Evolutionary conservation across 805 yeast genomes (phyloP).

Genomic region (Zygosaccharomyces rouxii): DNA sequence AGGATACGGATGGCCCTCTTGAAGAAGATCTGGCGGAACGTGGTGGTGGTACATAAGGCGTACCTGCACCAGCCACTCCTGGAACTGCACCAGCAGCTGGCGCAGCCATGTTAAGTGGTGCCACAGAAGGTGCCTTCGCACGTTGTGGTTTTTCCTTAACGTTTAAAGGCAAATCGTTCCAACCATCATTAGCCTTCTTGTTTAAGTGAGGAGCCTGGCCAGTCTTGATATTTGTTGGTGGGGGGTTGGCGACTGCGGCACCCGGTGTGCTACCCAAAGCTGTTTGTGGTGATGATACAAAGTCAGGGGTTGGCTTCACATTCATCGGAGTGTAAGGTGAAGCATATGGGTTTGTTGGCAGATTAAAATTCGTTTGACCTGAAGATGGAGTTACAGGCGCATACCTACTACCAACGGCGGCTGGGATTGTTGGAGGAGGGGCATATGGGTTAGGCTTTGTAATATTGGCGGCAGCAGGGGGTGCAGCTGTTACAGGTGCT

Average conservation of each 20-base stretch:
- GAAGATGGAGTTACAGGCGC: slow-evolving; percentile 10
- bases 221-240: slow-evolving; percentile 35
- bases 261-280: slow-evolving; percentile 46
- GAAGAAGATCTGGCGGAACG: slow-evolving; percentile 16
- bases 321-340: slow-evolving; percentile 28
- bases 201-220: slow-evolving; percentile 37
- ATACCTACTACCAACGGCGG: slow-evolving; percentile 30
- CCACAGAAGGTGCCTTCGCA: slow-evolving; percentile 38
- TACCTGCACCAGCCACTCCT: slow-evolving; percentile 12
- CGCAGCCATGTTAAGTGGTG: slow-evolving; percentile 23
- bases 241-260: slow-evolving; percentile 33
- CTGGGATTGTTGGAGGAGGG: slow-evolving; percentile 24
- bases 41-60: slow-evolving; percentile 28
- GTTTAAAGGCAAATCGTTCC: slow-evolving; percentile 36
- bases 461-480: slow-evolving; percentile 2
- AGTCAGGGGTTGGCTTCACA: slow-evolving; percentile 25
- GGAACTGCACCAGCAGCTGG: slow-evolving; percentile 11
- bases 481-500: slow-evolving; percentile 3
- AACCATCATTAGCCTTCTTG: slow-evolving; percentile 36
- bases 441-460: slow-evolving; percentile 19
- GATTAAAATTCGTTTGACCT: slow-evolving; percentile 11
- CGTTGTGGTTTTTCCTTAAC: slow-evolving; percentile 32
- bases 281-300: slow-evolving; percentile 19
- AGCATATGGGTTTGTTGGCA: slow-evolving; percentile 31
- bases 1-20: slow-evolving; percentile 24